These are phyloP conservation scores for Mycena vitilis DNA, from an alignment of 768 basidiomycete species.

Conservation along the genomic window DNA sequence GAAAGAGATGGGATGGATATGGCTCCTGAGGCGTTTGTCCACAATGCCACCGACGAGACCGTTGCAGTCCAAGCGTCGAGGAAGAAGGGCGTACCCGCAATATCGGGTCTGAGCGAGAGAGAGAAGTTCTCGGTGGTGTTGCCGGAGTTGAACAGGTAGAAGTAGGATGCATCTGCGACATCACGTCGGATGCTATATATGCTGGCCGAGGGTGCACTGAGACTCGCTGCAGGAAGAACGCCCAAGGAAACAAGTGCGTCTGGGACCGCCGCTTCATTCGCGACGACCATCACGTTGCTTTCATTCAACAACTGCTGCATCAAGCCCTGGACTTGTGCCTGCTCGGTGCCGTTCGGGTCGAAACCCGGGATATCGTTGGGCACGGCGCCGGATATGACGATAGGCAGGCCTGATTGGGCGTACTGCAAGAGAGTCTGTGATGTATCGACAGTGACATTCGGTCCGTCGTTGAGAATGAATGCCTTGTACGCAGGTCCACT, in stretches of 20 bases:
- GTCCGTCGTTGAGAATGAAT: slow-evolving; percentile 23
- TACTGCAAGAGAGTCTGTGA: slow-evolving; percentile 30
- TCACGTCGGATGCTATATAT: slow-evolving; percentile 29
- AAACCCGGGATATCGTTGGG: slow-evolving; percentile 36
- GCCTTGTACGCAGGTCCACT: slow-evolving; percentile 35
- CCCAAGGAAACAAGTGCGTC: slow-evolving; percentile 23
- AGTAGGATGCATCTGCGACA: slow-evolving; percentile 16
- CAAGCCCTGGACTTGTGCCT: slow-evolving; percentile 27
- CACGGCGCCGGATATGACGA: slow-evolving; percentile 23
- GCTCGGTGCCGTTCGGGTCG: slow-evolving; percentile 18
- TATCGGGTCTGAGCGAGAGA: slow-evolving; percentile 27
- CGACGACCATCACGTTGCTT: slow-evolving; percentile 20
- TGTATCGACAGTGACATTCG: slow-evolving; percentile 34
- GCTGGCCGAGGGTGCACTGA: slow-evolving; percentile 9
- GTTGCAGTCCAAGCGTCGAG: slow-evolving; percentile 33
- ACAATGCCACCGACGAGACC: slow-evolving; percentile 26
- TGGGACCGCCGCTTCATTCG: slow-evolving; percentile 24
- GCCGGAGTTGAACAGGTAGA: slow-evolving; percentile 33
- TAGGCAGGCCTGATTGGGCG: slow-evolving; percentile 29
- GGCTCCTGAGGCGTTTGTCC: slow-evolving; percentile 26
- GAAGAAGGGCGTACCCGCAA: slow-evolving; percentile 31
- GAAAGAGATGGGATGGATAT: slow-evolving; percentile 33
- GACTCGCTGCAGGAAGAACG: slow-evolving; percentile 29
- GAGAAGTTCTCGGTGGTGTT: slow-evolving; percentile 29
- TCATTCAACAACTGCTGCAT: slow-evolving; percentile 30